A percentile compares a stretch with the other conserved stretches of the same genome.
phyloP scores from a whole-genome alignment of 176 grass and related monocot species.

The Alloteropsis semialata region DNA sequence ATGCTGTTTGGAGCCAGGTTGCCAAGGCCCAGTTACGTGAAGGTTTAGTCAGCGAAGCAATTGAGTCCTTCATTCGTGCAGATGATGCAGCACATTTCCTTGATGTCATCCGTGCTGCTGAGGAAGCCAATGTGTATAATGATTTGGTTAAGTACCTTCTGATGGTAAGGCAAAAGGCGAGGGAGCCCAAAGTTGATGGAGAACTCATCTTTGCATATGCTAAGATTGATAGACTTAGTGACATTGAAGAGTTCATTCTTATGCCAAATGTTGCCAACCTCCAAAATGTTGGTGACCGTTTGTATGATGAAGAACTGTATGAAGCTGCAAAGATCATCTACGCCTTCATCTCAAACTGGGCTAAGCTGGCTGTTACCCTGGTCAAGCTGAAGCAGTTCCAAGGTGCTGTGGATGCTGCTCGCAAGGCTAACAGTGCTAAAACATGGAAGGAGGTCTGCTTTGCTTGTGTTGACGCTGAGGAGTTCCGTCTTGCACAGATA shows the following conservation, averaged over 20 bases:
- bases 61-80: constrained; percentile 94
- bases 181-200: constrained; percentile 77
- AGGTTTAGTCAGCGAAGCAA: constrained; percentile 92
- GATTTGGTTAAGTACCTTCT: constrained; percentile 80
- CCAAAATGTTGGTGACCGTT: constrained; percentile 86
- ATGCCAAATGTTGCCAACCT: constrained; percentile 99
- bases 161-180: constrained; percentile 88
- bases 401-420: constrained; percentile 95
- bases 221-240: constrained; percentile 79
- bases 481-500: constrained; percentile 94
- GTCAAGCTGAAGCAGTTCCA: constrained; percentile 96
- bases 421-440: constrained; percentile 90
- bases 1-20: constrained; percentile 98
- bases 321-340: constrained; percentile 99
- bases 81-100: constrained; percentile 88
- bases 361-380: constrained; percentile 84
- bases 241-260: constrained; percentile 96
- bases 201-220: constrained; percentile 98
- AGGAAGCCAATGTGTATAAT: constrained; percentile 81
- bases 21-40: constrained; percentile 88
- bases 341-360: constrained; percentile 97
- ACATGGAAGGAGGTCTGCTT: constrained; percentile 98
- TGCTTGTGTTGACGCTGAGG: constrained; percentile 97
- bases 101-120: constrained; percentile 80
- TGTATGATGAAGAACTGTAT: constrained; percentile 91